Base-by-base conservation (phyloP, 2,329 filamentous ascomycete species). In the Fusarium sp. region DNA sequence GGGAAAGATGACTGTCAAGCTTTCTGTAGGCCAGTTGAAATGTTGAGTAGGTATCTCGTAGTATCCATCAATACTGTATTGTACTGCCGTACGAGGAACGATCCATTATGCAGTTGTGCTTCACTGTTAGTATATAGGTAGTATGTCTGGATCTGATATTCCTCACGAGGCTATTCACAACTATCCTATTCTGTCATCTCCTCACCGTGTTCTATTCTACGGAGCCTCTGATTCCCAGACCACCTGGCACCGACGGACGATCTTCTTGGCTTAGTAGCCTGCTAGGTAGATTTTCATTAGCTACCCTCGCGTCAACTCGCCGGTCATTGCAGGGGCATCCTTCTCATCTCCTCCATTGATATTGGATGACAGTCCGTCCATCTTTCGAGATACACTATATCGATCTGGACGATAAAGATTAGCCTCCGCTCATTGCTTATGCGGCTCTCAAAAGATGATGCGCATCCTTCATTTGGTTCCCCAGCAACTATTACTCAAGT, bases 271-370 rank as follows among this genome's bases (percentile, higher is more conserved):
- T 37, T 30, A 30, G 12, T 13, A 50, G 47, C 23, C 40, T 25
- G 23, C 13, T 27, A 51, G 23, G 49, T 51, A 53, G 49, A 53
- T 53, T 53, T 41, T 62, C 48, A 71, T 59, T 71, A 61, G 37
- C 64, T 54, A 49, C 66, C 66, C 47, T 69, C 68, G 58, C 60
- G 55, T 56, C 64, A 71, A 71, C 49, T 54, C 32, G 48, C 59
- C 56, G 50, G 54, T 51, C 61, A 56, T 69, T 59, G 42, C 68
- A 71, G 54, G 55, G 42, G 49, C 49, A 28, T 53, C 34, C 23
- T 28, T 42, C 55, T 61, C 59, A 61, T 56, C 47, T 49, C 42
- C 21, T 37, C 55, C 25, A 48, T 48, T 25, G 30, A 37, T 41
- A 58, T 37, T 37, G 34, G 34, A 37, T 43, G 25, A 20, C 41